Evolutionary conservation across 495 filamentous ascomycete genomes (phyloP), one percentile per base, ranked within the genome.

Genomic region (Xylaria longipes): DNA sequence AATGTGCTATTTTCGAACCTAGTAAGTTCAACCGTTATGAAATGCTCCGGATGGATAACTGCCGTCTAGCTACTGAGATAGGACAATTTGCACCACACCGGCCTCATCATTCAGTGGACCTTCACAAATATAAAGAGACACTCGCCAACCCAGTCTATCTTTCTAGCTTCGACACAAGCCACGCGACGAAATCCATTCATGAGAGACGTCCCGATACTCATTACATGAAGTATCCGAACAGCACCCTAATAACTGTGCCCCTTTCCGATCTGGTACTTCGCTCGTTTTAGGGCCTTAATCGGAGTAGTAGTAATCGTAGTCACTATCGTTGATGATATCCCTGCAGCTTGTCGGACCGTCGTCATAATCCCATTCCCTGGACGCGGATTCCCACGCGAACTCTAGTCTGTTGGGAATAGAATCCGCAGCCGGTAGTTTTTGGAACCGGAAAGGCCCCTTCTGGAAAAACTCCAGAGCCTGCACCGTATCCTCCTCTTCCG

Each of bases 261-360:
- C 25, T 35, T 9, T 20, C 5, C 62, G 15, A 39, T 33, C 27
- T 29, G 4, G 22, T 1, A 20, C 8, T 2, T 17, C 1, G 1
- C 11, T 25, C 4, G 15, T 17, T 25, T 15, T 2, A 25, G 63
- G 0, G 25, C 22, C 25, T n/a, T 35, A 69, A 35, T 69, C 66
- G 12, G 66, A 69, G 25, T 68, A 68, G 37, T 68, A 57, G 17
- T 69, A 56, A 5, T 60, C 66, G n/a, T 69, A 69, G 22, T 69
- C 66, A 8, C 66, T 60, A 33, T 69, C 66, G 48, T 56, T 41
- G 14, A 31, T 60, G 50, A 69, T 25, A 33, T 69, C 50, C 52
- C 50, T 60, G 39, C 66, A 69, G 45, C 66, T 69, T 20, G 29
- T 60, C 22, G 39, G 50, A 29, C 45, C 29, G 2, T 69, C 66